Evolutionary conservation across 2,329 filamentous ascomycete genomes (phyloP), one percentile per base, ranked within the genome.

Genomic region (Sarocladium oryzae): DNA sequence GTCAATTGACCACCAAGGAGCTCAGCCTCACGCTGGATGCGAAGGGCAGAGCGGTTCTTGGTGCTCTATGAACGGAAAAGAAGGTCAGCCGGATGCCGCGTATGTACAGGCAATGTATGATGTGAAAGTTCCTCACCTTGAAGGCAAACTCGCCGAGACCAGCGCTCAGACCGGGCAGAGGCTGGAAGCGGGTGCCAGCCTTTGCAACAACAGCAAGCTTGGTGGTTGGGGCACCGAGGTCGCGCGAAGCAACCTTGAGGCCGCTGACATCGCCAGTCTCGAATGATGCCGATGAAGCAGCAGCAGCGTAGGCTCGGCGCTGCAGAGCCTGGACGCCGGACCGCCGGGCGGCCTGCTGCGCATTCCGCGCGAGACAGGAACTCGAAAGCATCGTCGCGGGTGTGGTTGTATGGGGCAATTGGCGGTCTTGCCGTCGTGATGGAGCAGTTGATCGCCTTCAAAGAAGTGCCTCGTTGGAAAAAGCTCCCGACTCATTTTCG

Each of bases 91-190:
- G 58, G 64, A 56, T 55, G 52, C 13, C 37, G 51, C 45, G 38
- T 21, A n/a, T 32, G 46, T 50, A 4, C 7, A 35, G 26, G 18
- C 48, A 30, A 20, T 15, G 18, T 23, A 11, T 30, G 18, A 26
- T 23, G 18, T 16, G 4, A 32, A n/a, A 33, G n/a, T 30, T 32
- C 26, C 43, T 33, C 53, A 90, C 93, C 88, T 95, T 95, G 84
- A 96, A 99, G 58, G 95, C 92, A 76, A 95, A 99, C 70, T 89
- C 88, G 76, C 93, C 88, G 59, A 99, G 81, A 53, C 87, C 92
- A 66, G 91, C 86, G 57, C 92, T 86, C 70, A 96, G 80, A 58
- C 93, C 93, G 56, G 93, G 93, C 60, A 88, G 79, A 57, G 88
- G 82, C 77, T 99, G 85, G 73, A 92, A 97, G 71, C 93, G 81